Conservation (phyloP, 1,284 basidiomycete species). For the Tilletia walkeri region DNA sequence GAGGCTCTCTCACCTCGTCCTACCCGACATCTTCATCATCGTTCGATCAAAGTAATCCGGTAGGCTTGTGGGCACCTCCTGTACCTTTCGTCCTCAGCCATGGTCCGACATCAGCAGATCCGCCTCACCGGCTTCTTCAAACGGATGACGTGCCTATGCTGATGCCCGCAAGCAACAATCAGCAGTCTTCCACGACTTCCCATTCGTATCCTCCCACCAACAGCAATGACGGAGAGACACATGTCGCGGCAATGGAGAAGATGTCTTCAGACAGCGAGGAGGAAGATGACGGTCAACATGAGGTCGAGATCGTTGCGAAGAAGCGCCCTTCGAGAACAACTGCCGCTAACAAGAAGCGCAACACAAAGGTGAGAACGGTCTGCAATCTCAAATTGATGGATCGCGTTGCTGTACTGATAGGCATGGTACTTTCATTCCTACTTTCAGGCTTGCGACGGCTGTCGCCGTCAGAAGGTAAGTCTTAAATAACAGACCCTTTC, state of each 20-base stretch:
- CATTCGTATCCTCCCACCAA: not conserved
- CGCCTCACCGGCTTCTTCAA: too few species aligned
- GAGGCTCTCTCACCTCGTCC: too few species aligned
- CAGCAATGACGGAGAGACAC: too few species aligned
- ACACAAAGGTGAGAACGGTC: not conserved
- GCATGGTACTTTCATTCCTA: not conserved
- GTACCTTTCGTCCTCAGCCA: too few species aligned
- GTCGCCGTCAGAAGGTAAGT: slow-evolving; percentile 11
- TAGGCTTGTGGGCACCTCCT: too few species aligned
- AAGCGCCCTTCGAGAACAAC: not conserved
- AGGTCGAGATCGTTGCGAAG: not conserved
- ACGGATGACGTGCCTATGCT: too few species aligned
- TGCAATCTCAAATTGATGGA: not conserved
- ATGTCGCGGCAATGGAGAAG: not conserved
- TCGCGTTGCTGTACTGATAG: not conserved
- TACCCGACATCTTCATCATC: too few species aligned
- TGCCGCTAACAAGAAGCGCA: not conserved
- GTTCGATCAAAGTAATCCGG: too few species aligned
- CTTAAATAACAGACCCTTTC: too few species aligned
- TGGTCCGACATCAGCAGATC: too few species aligned
- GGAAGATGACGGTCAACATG: not conserved
- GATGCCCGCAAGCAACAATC: too few species aligned
- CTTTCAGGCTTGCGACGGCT: not conserved
- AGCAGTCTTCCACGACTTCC: not conserved
- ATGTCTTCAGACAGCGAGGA: not conserved